Evolutionary conservation across 352 stramenopile genomes (phyloP).

Genomic region (Globisporangium alternatum): DNA sequence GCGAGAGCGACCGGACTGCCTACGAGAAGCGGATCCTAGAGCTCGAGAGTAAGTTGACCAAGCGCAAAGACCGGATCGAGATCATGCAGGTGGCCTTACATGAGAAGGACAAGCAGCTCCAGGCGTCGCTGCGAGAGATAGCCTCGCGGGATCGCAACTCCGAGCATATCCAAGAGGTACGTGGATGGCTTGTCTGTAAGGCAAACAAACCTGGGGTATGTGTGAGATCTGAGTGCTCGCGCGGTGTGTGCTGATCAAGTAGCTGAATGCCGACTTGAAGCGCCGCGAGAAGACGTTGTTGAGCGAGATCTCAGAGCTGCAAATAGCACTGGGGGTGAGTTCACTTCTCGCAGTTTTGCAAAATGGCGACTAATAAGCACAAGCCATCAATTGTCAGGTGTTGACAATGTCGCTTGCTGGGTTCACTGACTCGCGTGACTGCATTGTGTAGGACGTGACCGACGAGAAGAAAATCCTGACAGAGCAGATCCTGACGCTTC

Average conservation of each 20-base stretch:
- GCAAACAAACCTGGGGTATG: background rate
- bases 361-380: background rate
- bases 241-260: background rate
- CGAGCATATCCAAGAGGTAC: constrained; percentile 48
- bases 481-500: constrained; percentile 47
- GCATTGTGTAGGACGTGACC: constrained; percentile 33
- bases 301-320: constrained; percentile 52
- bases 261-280: constrained; percentile 46
- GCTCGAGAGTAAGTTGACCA: constrained; percentile 39
- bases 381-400: background rate
- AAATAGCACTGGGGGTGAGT: constrained; percentile 44
- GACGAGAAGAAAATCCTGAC: constrained; percentile 53
- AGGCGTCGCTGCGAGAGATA: constrained; percentile 39
- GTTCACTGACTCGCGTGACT: background rate
- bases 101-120: constrained; percentile 48
- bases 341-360: background rate
- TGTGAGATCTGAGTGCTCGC: background rate
- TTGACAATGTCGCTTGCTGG: background rate
- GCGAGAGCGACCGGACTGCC: constrained; percentile 18
- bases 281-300: constrained; percentile 48
- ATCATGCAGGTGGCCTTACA: constrained; percentile 34
- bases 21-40: constrained; percentile 28
- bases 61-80: constrained; percentile 38
- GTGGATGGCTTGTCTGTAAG: background rate
- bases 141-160: constrained; percentile 32